Base-by-base conservation (phyloP, 768 basidiomycete genomes). In the Suillus paluster region DNA sequence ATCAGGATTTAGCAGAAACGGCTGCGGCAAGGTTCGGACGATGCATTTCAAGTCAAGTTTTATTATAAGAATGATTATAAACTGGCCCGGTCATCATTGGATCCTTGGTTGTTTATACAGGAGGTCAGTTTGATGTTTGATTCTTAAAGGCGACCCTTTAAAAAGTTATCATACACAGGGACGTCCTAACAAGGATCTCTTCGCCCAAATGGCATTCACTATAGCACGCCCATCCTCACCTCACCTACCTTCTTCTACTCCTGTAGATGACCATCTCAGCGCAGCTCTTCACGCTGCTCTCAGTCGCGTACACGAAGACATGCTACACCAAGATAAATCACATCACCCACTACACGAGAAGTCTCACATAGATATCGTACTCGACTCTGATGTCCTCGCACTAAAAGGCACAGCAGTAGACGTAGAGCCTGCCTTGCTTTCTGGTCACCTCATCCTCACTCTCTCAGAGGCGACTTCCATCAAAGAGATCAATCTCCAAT, bases 401-500 rank as follows among this genome's bases (percentile, higher is more conserved):
- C 83, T 98, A 69, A 84, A 87, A 64, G 94, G 95, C 52, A 86
- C 87, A 8, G 93, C 94, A 38, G 84, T 83, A 67, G 94, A 97
- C 65, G 87, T 94, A 64, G 91, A 95, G 68, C 89, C 95, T 9
- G 86, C 88, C 9, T 78, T 86, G 17, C 87, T 98, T 65, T 88
- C 87, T 48, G 97, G 97, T 5, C 83, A 89, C 70, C 85, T 99
- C 68, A 83, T 88, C 10, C 81, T 99, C 66, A 83, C 88, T 73
- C 84, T 99, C 46, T 79, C 83, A 2, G 94, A 98, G 77, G 80
- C 91, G 21, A 95, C 91, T 0, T 86, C 93, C 58, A 86, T 92
- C 75, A 92, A 88, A 71, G 90, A 94, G 74, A 87, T 94, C 61
- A 92, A 85, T 4, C 86, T 98, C 59, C 86, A 89, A 63, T 92